Evolutionary conservation across 2,329 filamentous ascomycete species (phyloP).

Genomic region (Colletotrichum godetiae): DNA sequence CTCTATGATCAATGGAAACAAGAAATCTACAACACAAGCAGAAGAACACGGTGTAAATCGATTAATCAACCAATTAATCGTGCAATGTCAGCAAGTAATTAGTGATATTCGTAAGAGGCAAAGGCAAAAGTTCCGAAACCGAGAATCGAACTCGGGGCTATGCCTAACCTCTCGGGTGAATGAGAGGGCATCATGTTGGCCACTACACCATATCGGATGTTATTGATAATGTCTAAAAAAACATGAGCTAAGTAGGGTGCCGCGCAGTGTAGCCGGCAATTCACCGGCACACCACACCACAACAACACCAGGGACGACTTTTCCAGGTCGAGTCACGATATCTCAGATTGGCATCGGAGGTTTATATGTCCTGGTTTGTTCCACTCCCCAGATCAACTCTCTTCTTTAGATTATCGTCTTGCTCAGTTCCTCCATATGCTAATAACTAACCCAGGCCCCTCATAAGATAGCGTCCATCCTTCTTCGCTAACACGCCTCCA

Average conservation of each 20-base stretch:
- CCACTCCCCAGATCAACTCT: neutral
- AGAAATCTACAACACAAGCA: too few relatives aligned
- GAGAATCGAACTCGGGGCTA: conserved; percentile 32
- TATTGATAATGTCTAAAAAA: too few relatives aligned
- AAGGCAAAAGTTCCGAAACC: conserved; percentile 9
- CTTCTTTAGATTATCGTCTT: neutral
- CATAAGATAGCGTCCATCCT: too few relatives aligned
- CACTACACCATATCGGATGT: conserved; percentile 29
- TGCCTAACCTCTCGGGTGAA: neutral
- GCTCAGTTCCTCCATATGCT: neutral
- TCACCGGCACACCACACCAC: too few relatives aligned
- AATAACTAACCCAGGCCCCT: neutral
- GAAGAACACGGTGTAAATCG: neutral
- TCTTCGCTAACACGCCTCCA: neutral
- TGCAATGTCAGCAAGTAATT: neutral
- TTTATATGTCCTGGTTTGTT: too few relatives aligned
- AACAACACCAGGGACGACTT: too few relatives aligned
- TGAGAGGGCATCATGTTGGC: conserved; percentile 32
- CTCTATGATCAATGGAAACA: too few relatives aligned
- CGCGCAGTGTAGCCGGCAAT: neutral
- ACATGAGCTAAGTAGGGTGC: neutral
- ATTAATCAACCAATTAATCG: too few relatives aligned
- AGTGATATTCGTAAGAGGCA: rapidly evolving
- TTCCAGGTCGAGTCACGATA: too few relatives aligned
- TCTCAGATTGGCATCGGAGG: too few relatives aligned